Base-by-base conservation (phyloP, 176 grass and related monocot species). In the Dendrocalamus sinicus region DNA sequence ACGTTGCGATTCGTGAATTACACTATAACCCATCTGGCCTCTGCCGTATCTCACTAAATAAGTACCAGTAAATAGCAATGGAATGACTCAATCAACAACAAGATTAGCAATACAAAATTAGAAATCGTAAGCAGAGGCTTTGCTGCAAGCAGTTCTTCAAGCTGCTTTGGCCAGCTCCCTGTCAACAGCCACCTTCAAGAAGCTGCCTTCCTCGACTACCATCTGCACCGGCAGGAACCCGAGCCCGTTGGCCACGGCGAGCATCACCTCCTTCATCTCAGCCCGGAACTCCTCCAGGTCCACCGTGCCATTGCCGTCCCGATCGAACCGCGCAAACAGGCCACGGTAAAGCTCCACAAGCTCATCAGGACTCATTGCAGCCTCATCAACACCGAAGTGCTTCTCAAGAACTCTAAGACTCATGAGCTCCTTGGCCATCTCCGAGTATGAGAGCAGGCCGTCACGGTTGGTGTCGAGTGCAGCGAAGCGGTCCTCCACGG, bases 181-280 rank as follows among this genome's bases (percentile, higher is more conserved):
- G 26, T 70, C 86, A 26, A 83, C 72, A 74, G 78, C 78, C 70
- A 71, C 20, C 86, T 61, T 67, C 60, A 87, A 71, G 8, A 87
- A 80, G 71, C 78, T 69, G 16, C 78, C 86, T 69, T 87, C 86
- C 78, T 87, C 86, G 24, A 90, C 0, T 90, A 57, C 54, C 54
- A 57, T 57, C 54, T 57, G 54, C 54, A 57, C 54, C 19, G 54
- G 54, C 59, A 61, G 59, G 59, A 26, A 61, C 59, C n/a, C 59
- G n/a, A 61, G 59, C 2, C 95, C 92, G 40, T 43, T 79, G 2
- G 92, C 92, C 19, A 97, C 92, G 17, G 91, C 92, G n/a, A 97
- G 86, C 92, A 97, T 91, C 40, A 95, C 76, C 83, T 97, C 92
- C 87, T 83, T 87, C 92, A 92, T 97, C 94, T 92, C 94, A 0